Base-by-base conservation (phyloP, 1,139 yeast species). In the Diutina mesorugosa region DNA sequence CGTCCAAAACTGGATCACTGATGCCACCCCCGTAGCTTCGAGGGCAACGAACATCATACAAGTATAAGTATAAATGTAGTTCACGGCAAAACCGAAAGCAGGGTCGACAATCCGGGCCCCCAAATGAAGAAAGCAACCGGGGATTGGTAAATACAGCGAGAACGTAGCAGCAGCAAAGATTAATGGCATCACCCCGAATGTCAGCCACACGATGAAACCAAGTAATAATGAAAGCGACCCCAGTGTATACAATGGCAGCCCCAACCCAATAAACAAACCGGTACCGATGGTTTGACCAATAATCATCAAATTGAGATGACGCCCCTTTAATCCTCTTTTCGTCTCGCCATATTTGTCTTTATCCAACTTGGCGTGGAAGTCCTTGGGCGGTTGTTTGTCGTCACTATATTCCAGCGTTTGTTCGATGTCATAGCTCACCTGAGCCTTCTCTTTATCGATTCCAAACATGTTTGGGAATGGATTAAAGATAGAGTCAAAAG, bases 201-300 rank as follows among this genome's bases (percentile, higher is more conserved):
- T 62, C 3, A 77, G 69, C 69, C 69, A 73, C 47, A 69, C 60
- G 14, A 71, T 55, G 59, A 72, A 73, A 7, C 74, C 77, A 3
- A 72, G 60, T 57, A 73, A 71, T 52, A 73, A 66, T 12, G 76
- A 67, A 26, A 73, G 64, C n/a, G 75, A 68, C 9, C 78, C 78
- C 7, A 72, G 66, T 3, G 67, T 66, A 57, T 66, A 67, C 57
- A 74, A 66, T 1, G 77, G 76, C 3, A 67, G 57, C 18, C 70
- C 65, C 55, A 73, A 62, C 21, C 77, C 76, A 46, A 74, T 65
- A 61, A 73, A 77, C 53, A 77, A 66, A 56, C 82, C 83, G 2
- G 80, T 72, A 38, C 82, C 81, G 54, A 78, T 76, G 57, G 76
- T 68, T 57, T 78, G 80, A n/a, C 83, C 82, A 54, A 79, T 73